Conservation (phyloP, 768 basidiomycete genomes). For the Cystobasidium onofrii region DNA sequence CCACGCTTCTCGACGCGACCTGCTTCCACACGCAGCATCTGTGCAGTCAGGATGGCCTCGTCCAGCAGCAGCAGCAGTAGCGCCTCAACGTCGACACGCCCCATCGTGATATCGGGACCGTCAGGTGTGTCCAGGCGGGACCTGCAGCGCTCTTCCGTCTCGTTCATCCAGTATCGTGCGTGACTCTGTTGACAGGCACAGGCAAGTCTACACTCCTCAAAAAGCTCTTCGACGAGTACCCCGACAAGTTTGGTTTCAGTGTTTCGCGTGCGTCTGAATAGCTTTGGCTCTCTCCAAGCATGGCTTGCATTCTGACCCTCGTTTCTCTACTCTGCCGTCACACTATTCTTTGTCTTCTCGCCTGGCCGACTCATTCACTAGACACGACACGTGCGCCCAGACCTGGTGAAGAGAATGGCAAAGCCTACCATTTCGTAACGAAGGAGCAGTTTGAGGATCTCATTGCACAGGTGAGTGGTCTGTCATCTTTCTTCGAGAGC, state of each 20-base stretch:
- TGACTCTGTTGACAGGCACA: conserved; percentile 60
- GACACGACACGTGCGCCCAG: conserved; percentile 84
- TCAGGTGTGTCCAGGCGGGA: neutral
- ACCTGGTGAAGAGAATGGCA: conserved; percentile 69
- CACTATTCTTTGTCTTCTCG: neutral
- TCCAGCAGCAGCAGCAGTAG: too few relatives aligned
- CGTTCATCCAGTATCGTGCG: too few relatives aligned
- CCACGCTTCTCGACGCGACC: too few relatives aligned
- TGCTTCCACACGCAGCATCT: neutral
- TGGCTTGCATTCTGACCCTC: neutral
- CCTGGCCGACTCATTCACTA: conserved; percentile 44
- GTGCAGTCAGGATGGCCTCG: conserved; percentile 6
- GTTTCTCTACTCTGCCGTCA: neutral
- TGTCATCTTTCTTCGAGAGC: neutral
- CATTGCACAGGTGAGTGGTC: conserved; percentile 48
- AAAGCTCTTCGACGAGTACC: conserved; percentile 69
- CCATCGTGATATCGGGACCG: conserved; percentile 26
- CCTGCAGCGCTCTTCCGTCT: neutral
- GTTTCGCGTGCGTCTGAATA: conserved; percentile 64
- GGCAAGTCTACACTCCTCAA: conserved; percentile 86
- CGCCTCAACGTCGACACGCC: neutral
- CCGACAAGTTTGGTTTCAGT: conserved; percentile 81
- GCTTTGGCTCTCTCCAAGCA: neutral
- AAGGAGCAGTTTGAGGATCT: conserved; percentile 64
- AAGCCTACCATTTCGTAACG: conserved; percentile 77